Evolutionary conservation across 176 grass and related monocot species (phyloP).

Genomic region (Pharus latifolius): DNA sequence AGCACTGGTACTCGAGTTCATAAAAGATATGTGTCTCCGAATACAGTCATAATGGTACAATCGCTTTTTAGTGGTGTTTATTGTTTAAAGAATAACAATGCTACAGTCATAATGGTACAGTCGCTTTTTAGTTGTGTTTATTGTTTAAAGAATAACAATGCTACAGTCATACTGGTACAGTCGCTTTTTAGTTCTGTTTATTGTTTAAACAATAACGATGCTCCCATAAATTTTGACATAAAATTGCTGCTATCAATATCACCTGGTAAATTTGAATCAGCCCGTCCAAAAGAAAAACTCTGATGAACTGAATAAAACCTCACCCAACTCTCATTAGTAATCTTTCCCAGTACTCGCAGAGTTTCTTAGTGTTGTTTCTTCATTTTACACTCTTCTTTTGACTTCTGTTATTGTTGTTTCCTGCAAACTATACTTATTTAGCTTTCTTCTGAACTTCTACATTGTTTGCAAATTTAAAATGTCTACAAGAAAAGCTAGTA

Average conservation of each 20-base stretch:
- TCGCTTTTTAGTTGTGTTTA: not conserved
- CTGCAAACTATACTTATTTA: not conserved
- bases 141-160: not conserved
- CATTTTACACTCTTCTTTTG: not conserved
- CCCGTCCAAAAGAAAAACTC: too few species aligned
- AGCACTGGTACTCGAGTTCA: slow-evolving; percentile 77
- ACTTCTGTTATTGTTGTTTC: not conserved
- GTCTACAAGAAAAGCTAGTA: not conserved
- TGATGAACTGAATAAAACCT: not conserved
- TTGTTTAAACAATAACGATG: not conserved
- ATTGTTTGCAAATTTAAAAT: not conserved
- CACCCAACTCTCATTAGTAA: not conserved
- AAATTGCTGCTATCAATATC: not conserved
- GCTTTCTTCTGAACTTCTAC: not conserved
- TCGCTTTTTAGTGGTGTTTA: not conserved
- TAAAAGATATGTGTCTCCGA: slow-evolving; percentile 69
- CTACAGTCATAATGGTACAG: slow-evolving; percentile 78
- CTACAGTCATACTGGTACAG: slow-evolving; percentile 77
- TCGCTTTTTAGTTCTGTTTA: not conserved
- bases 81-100: not conserved
- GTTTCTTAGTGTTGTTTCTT: not conserved
- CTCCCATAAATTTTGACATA: not conserved
- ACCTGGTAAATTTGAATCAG: too few species aligned
- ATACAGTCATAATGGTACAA: slow-evolving; percentile 80
- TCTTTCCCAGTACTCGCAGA: not conserved